Conservation (phyloP, 768 basidiomycete genomes). For the Ramaria sp. region DNA sequence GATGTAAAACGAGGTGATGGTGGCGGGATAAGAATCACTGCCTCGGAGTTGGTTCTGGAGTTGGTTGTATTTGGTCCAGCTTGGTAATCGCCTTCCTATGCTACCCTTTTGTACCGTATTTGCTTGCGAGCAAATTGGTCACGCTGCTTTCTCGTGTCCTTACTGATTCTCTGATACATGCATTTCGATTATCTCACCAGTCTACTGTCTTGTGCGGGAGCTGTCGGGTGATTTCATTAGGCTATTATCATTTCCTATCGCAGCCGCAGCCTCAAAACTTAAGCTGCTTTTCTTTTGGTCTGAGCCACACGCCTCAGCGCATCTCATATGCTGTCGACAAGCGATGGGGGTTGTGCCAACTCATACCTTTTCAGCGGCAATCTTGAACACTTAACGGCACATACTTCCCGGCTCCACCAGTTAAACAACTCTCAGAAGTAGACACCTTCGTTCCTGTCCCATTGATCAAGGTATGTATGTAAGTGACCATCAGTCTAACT, state of each 20-base stretch:
- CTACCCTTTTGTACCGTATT: too few relatives aligned
- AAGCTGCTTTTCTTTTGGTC: background rate
- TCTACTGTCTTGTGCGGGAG: background rate
- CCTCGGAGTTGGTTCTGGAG: background rate
- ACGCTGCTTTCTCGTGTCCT: slow-evolving; percentile 5
- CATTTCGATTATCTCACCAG: background rate
- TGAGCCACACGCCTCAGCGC: too few relatives aligned
- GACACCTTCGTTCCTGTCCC: too few relatives aligned
- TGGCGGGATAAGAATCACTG: slow-evolving; percentile 11
- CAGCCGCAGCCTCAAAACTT: background rate
- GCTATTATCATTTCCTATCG: background rate
- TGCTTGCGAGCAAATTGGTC: background rate
- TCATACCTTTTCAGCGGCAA: background rate
- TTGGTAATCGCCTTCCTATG: background rate
- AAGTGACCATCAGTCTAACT: too few relatives aligned
- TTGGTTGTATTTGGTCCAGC: background rate
- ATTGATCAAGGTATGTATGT: background rate
- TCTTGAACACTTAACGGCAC: background rate
- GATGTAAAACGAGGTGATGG: slow-evolving; percentile 2
- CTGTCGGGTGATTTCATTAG: background rate
- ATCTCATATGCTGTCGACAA: too few relatives aligned
- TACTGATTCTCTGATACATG: background rate
- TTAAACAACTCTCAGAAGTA: too few relatives aligned
- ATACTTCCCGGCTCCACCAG: background rate
- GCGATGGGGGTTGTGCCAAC: too few relatives aligned